Conservation (phyloP, 345 rosid genomes). For the Euphorbia peplus region DNA sequence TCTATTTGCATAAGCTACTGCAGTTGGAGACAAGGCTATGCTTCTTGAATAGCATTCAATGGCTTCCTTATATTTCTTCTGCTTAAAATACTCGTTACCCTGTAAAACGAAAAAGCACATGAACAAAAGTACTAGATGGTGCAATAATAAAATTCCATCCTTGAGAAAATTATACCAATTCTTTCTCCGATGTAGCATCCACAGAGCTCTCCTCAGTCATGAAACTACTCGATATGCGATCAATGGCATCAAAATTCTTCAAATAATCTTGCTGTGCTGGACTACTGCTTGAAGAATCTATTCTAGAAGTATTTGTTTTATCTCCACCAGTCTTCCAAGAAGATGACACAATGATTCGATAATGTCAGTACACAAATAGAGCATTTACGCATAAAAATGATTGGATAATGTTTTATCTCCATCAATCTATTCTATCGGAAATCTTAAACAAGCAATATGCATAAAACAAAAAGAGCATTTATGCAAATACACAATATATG, state of each 20-base stretch:
- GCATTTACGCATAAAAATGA: too few species aligned
- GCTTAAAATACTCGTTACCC: conserved; percentile 87
- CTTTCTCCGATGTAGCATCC: conserved; percentile 84
- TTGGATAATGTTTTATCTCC: too few species aligned
- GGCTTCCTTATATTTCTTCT: conserved; percentile 77
- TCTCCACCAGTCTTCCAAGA: conserved; percentile 30
- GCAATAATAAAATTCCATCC: neutral
- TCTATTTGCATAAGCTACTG: conserved; percentile 82
- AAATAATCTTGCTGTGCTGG: conserved; percentile 37
- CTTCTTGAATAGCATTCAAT: conserved; percentile 87
- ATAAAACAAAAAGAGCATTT: neutral
- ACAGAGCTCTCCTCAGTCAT: conserved; percentile 38
- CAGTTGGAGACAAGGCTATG: conserved; percentile 79
- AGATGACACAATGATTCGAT: conserved; percentile 13
- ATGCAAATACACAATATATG: neutral
- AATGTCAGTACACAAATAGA: conserved; percentile 6
- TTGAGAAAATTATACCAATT: conserved; percentile 43
- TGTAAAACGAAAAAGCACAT: conserved; percentile 22
- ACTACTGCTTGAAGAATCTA: conserved; percentile 18
- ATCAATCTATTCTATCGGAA: too few species aligned
- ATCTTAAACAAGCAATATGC: neutral
- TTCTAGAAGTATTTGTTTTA: conserved; percentile 17
- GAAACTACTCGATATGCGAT: conserved; percentile 41
- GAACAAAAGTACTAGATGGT: neutral
- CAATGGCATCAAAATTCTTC: conserved; percentile 35